A percentile compares a stretch with the other conserved stretches of the same genome.
Evolutionary conservation across 306 rosid species (phyloP).

Genomic region (Quercus ilex): DNA sequence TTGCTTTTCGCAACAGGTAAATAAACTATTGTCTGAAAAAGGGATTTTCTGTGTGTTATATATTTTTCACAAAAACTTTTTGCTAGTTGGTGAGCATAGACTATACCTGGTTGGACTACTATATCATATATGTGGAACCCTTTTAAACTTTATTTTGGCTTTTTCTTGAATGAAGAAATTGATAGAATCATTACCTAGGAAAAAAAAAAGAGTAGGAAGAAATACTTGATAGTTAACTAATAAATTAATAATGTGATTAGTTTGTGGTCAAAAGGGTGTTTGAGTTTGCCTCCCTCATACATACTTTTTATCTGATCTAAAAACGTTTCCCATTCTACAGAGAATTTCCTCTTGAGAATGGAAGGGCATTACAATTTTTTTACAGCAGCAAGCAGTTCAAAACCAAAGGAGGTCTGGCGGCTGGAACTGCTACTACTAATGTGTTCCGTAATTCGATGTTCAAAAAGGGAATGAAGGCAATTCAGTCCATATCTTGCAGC

Average conservation of each 20-base stretch:
- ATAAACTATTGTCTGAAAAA: background rate
- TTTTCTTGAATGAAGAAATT: background rate
- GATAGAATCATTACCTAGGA: background rate
- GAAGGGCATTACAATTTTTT: conserved; percentile 73
- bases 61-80: background rate
- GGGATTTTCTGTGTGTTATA: background rate
- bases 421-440: conserved; percentile 87
- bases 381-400: conserved; percentile 77
- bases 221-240: background rate
- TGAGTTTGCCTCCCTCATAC: background rate
- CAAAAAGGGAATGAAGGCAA: conserved; percentile 42
- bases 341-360: conserved; percentile 67
- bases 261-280: background rate
- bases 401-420: conserved; percentile 68
- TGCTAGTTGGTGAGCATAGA: background rate
- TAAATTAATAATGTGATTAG: background rate
- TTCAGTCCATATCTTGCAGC: conserved; percentile 62
- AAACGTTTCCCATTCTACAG: conserved; percentile 29
- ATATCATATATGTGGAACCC: background rate
- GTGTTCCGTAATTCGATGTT: conserved; percentile 42
- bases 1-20: conserved; percentile 85
- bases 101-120: background rate
- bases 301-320: conserved; percentile 14
- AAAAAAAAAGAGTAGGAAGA: background rate
- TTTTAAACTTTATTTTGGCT: background rate